phyloP scores from a whole-genome alignment of 371 early-diverging fungal species.

The Encephalitozoon hellem region DNA sequence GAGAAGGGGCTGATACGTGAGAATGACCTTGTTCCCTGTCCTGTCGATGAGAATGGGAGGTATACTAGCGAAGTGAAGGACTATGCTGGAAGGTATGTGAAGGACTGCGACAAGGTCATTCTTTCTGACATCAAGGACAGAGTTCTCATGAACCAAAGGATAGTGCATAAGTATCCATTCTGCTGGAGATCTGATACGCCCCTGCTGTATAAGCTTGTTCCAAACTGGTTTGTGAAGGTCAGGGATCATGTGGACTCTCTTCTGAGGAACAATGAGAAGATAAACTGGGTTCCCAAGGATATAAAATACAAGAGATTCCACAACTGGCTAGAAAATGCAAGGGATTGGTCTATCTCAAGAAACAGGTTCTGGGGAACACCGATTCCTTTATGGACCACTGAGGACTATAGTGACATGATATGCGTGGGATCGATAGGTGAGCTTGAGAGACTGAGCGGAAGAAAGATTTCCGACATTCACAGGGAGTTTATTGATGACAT shows the following conservation, averaged over 20 bases:
- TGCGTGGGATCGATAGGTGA: slow-evolving; percentile 89
- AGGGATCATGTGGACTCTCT: slow-evolving; percentile 72
- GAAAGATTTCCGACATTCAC: slow-evolving; percentile 72
- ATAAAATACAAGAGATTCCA: slow-evolving; percentile 93
- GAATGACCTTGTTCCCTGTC: slow-evolving; percentile 75
- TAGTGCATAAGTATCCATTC: slow-evolving; percentile 82
- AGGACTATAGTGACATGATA: slow-evolving; percentile 66
- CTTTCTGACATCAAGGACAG: slow-evolving; percentile 64
- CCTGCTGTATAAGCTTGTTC: slow-evolving; percentile 89
- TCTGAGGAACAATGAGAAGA: slow-evolving; percentile 74
- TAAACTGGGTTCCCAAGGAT: slow-evolving; percentile 90
- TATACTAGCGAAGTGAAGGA: slow-evolving; percentile 71
- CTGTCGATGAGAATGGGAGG: slow-evolving; percentile 80
- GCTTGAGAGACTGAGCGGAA: slow-evolving; percentile 72
- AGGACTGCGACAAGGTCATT: slow-evolving; percentile 92
- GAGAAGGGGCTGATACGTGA: slow-evolving; percentile 73
- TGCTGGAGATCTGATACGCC: slow-evolving; percentile 98
- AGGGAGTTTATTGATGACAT: slow-evolving; percentile 89
- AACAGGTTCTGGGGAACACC: slow-evolving; percentile 99
- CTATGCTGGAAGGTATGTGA: slow-evolving; percentile 73
- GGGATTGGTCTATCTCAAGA: slow-evolving; percentile 98
- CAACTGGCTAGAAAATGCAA: slow-evolving; percentile 93
- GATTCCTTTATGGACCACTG: slow-evolving; percentile 92
- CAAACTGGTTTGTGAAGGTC: slow-evolving; percentile 96
- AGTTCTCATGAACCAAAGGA: slow-evolving; percentile 57